Evolutionary conservation across 768 basidiomycete species (phyloP).

Genomic region (Termitomyces sp.): DNA sequence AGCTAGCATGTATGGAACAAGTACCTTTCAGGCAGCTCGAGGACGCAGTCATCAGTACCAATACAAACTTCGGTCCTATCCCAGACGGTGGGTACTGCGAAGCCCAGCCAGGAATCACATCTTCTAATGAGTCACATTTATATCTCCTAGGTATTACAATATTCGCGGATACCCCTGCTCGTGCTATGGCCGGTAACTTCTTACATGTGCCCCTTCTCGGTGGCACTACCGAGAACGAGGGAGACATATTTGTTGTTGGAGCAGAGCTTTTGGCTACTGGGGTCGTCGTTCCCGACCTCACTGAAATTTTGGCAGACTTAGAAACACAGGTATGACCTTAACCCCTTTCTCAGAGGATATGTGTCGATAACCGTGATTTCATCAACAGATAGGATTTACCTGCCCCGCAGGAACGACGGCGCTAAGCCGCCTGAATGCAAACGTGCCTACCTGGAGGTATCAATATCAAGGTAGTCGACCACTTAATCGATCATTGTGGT

Average conservation of each 20-base stretch:
- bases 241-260: constrained; percentile 26
- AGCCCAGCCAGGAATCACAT: neutral
- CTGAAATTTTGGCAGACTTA: constrained; percentile 23
- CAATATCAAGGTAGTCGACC: constrained; percentile 19
- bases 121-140: neutral
- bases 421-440: constrained; percentile 21
- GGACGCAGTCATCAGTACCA: constrained; percentile 24
- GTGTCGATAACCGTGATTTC: neutral
- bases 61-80: constrained; percentile 21
- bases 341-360: neutral
- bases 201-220: constrained; percentile 15
- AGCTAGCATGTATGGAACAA: constrained; percentile 30
- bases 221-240: constrained; percentile 29
- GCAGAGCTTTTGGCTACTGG: constrained; percentile 21
- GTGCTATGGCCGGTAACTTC: constrained; percentile 16
- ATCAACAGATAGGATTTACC: constrained; percentile 16
- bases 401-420: constrained; percentile 24
- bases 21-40: constrained; percentile 24
- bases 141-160: constrained; percentile 23
- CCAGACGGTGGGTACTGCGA: constrained; percentile 23
- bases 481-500: neutral
- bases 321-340: constrained; percentile 21
- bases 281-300: constrained; percentile 22
- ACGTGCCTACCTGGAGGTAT: constrained; percentile 16
- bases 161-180: constrained; percentile 21